These are phyloP conservation scores for Crassisporium funariophilum DNA, from an alignment of 768 basidiomycete species.

Conservation along the genomic window DNA sequence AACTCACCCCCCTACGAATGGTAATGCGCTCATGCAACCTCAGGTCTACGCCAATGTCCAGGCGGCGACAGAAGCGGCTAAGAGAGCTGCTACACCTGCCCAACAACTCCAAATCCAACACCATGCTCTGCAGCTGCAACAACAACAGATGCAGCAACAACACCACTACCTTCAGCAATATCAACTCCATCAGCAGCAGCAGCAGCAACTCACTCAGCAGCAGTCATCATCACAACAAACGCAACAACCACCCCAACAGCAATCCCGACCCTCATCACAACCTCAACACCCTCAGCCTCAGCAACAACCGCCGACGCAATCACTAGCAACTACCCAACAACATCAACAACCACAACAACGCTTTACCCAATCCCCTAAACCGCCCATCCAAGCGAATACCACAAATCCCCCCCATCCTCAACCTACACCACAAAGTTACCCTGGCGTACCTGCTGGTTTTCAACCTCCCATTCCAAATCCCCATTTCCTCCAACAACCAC, in stretches of 20 bases:
- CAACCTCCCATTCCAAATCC: conserved; percentile 12
- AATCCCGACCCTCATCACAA: conserved; percentile 17
- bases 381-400: conserved; percentile 5
- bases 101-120: conserved; percentile 23
- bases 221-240: conserved; percentile 9
- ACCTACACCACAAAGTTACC: conserved; percentile 14
- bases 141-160: conserved; percentile 18
- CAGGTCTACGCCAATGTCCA: conserved; percentile 38
- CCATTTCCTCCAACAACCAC: conserved; percentile 17
- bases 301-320: too few relatives aligned
- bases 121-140: conserved; percentile 20
- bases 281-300: conserved; percentile 13
- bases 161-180: conserved; percentile 15
- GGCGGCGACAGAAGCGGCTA: conserved; percentile 36
- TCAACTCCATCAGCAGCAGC: conserved; percentile 13
- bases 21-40: conserved; percentile 36
- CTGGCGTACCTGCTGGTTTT: conserved; percentile 7
- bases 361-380: conserved; percentile 19
- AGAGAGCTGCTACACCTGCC: conserved; percentile 38
- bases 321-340: conserved; percentile 1
- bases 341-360: conserved; percentile 10
- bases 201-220: conserved; percentile 11
- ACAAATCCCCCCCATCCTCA: conserved; percentile 8
- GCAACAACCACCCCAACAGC: conserved; percentile 13
- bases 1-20: conserved; percentile 23